Evolutionary conservation across 495 filamentous ascomycete genomes (phyloP), one percentile per base, ranked within the genome.

Genomic region (Aspergillus nanangensis): DNA sequence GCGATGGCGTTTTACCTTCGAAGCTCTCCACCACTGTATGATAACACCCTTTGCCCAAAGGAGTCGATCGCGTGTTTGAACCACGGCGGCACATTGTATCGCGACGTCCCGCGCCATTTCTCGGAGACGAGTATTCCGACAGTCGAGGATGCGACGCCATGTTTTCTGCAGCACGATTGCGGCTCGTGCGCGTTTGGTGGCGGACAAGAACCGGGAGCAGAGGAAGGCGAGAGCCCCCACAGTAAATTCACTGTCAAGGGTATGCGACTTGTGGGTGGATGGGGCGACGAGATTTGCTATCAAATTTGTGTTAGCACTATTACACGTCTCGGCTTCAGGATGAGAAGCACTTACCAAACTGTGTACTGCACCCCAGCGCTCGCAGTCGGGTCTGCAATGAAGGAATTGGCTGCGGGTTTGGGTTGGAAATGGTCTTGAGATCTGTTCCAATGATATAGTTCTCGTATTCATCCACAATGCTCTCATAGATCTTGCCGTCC

Each of bases 381-480:
- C 36, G 53, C 17, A 73, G 51, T 8, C 65, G 68, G 22, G 49
- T 50, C 34, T 50, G 48, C 37, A 70, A 44, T 8, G 58, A 51
- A 11, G 40, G 20, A 33, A 14, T 20, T 8, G 24, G 11, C 9
- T 14, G 14, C 24, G 15, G 34, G n/a, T 27, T 23, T 32, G 22
- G 27, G 4, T 31, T 39, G 4, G 38, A 17, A 19, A 22, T 14
- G 35, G 4, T 8, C 27, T 31, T 18, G 1, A n/a, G 21, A 18
- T 25, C 24, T 23, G 23, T n/a, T 22, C 18, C 31, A 15, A 39
- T 15, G 5, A 66, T 50, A 39, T 61, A 78, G 18, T 58, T 63
- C 44, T 73, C 66, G 52, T 85, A 86, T 41, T 81, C 78, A 20
- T 79, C 69, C 8, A 85, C 69, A 37, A 86, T 84, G 32, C 67